Evolutionary conservation across 208 protist species (phyloP).

Genomic region (Wallacemonas sp.): DNA sequence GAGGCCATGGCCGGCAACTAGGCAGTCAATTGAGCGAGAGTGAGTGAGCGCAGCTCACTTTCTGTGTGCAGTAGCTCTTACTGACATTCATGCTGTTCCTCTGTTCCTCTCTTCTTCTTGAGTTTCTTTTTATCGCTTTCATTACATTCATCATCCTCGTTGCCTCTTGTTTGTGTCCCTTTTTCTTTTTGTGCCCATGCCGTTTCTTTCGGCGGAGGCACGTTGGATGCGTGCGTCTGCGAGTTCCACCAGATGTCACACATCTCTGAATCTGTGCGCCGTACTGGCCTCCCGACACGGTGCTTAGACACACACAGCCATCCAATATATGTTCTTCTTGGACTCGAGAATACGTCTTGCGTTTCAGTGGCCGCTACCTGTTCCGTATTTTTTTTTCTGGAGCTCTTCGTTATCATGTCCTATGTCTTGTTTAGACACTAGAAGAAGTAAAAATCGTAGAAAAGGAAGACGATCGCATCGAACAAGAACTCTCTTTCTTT

Average conservation of each 20-base stretch:
- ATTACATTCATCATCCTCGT: not conserved
- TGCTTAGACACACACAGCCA: too few relatives aligned
- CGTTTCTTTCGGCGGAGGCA: too few relatives aligned
- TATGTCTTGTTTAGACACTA: not conserved
- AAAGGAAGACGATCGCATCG: not conserved
- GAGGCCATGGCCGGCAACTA: not conserved
- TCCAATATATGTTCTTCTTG: too few relatives aligned
- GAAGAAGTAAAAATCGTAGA: not conserved
- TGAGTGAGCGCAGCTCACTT: too few relatives aligned
- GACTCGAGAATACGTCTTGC: too few relatives aligned
- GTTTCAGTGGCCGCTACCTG: too few relatives aligned
- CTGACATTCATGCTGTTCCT: not conserved
- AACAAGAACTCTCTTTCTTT: not conserved
- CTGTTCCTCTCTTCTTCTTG: slow-evolving; percentile 12
- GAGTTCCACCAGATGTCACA: too few relatives aligned
- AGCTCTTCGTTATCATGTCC: slow-evolving; percentile 2
- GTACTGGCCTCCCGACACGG: too few relatives aligned
- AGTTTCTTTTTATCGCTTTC: not conserved
- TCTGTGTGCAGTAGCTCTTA: too few relatives aligned
- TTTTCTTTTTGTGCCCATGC: not conserved
- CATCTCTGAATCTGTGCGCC: too few relatives aligned
- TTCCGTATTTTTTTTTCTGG: slow-evolving; percentile 5
- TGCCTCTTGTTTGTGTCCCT: not conserved
- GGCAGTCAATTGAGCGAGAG: too few relatives aligned
- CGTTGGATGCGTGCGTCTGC: too few relatives aligned